phyloP scores from a whole-genome alignment of 2,329 filamentous ascomycete species.

The Colletotrichum kahawae region DNA sequence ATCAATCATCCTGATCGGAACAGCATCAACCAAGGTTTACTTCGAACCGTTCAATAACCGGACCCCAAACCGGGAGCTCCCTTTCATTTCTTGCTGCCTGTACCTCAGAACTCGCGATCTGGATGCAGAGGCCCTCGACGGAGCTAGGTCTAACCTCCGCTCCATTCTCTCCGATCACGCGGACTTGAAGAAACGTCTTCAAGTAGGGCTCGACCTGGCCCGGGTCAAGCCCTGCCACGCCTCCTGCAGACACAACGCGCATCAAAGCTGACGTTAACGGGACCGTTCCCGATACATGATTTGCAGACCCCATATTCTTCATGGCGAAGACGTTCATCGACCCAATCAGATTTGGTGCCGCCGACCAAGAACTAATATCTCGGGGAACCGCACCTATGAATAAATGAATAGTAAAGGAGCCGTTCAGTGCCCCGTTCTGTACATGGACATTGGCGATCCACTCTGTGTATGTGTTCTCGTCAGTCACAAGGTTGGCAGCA shows the following conservation, averaged over 20 bases:
- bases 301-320: slow-evolving; percentile 34
- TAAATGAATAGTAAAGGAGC: slow-evolving; percentile 67
- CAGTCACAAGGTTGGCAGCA: not conserved
- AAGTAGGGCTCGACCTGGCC: slow-evolving; percentile 46
- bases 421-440: slow-evolving; percentile 62
- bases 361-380: slow-evolving; percentile 54
- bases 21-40: not conserved
- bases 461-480: slow-evolving; percentile 55
- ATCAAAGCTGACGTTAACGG: slow-evolving; percentile 57
- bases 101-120: slow-evolving; percentile 42
- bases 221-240: slow-evolving; percentile 41
- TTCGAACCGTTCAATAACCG: slow-evolving; percentile 23
- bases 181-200: slow-evolving; percentile 37
- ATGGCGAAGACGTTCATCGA: slow-evolving; percentile 62
- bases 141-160: slow-evolving; percentile 27
- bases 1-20: not conserved
- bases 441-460: slow-evolving; percentile 73
- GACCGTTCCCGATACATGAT: slow-evolving; percentile 52
- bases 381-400: slow-evolving; percentile 64
- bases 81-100: slow-evolving; percentile 34
- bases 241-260: slow-evolving; percentile 41
- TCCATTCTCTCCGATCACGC: slow-evolving; percentile 34
- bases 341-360: slow-evolving; percentile 62
- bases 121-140: slow-evolving; percentile 39
- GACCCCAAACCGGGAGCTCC: slow-evolving; percentile 43